Base-by-base conservation (phyloP, 139 green algal genomes). In the Coelastrella sp. region DNA sequence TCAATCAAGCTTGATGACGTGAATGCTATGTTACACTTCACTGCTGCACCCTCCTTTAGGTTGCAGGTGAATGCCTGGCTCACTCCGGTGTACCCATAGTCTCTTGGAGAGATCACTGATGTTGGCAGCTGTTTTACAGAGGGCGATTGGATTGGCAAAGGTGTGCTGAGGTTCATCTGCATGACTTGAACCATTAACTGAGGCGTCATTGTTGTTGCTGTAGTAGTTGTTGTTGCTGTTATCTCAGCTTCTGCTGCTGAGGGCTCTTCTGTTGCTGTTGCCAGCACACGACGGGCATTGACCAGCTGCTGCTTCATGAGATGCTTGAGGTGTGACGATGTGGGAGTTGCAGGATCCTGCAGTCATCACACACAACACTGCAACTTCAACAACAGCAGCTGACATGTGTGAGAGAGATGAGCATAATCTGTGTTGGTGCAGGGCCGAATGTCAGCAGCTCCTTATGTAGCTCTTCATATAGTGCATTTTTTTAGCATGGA, bases 11-110 rank as follows among this genome's bases (percentile, higher is more conserved):
- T 65, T 57, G 56, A 60, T 25, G 56, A 27, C 6, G 12, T 60
- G n/a, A 92, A 88, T 0, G 73, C 57, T n/a, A 87, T 24, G 63
- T 78, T 87, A 65, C 90, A 92, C 63, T 87, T 91, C 49, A 87
- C 65, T 0, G 90, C 90, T 6, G 75, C 72, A 4, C 78, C 84
- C 20, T 91, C 84, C 56, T 92, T 92, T n/a, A 87, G 70, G 0
- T 66, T 56, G 78, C 90, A 92, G 25, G 68, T 70, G 24, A 80
- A 35, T 8, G 84, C 25, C 19, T 84, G 58, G 27, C 74, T 84
- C 5, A 92, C 84, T n/a, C 84, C 66, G 25, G 75, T 59, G 27
- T 91, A 82, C 6, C 78, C 68, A 22, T 49, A 76, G 6, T 57
- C 82, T 17, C 8, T 35, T 5, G 85, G 74, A 0, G 24, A 22